These are phyloP conservation scores for Thalassiosira allenii DNA, from an alignment of 352 stramenopile species.

Conservation along the genomic window DNA sequence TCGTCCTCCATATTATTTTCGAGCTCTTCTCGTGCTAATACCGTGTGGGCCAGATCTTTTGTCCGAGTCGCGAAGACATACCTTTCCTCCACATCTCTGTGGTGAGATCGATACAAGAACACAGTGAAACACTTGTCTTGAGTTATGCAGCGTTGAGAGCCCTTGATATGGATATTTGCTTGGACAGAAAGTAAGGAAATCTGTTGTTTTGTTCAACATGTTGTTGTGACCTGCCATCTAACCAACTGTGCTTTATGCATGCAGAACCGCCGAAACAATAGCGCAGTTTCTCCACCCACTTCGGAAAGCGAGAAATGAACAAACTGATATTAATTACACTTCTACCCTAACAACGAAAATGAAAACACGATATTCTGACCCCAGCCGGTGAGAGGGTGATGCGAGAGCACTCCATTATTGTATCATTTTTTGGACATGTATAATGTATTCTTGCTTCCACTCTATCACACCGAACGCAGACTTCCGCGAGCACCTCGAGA, in stretches of 20 bases:
- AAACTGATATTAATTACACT: conserved; percentile 62
- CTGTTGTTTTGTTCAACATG: conserved; percentile 3
- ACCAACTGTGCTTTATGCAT: conserved; percentile 1
- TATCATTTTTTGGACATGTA: too few relatives aligned
- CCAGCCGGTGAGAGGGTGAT: too few relatives aligned
- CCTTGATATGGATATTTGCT: conserved; percentile 74
- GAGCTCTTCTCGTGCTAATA: too few relatives aligned
- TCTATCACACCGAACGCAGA: too few relatives aligned
- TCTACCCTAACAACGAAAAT: conserved; percentile 67
- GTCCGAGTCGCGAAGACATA: conserved; percentile 59
- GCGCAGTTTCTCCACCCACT: conserved; percentile 76
- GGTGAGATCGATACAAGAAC: conserved; percentile 70
- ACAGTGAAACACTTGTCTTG: conserved; percentile 73
- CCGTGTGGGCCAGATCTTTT: conserved; percentile 61
- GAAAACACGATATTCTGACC: conserved; percentile 58
- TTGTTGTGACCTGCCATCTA: background rate
- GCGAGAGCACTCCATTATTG: too few relatives aligned
- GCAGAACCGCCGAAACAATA: conserved; percentile 78
- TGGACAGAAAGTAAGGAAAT: conserved; percentile 75
- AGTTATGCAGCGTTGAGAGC: conserved; percentile 78
- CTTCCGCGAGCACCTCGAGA: conserved; percentile 59
- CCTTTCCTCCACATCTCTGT: conserved; percentile 79
- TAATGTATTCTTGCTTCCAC: too few relatives aligned
- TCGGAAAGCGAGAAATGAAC: conserved; percentile 44
- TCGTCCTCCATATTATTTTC: too few relatives aligned